A percentile compares a stretch with the other conserved stretches of the same genome.
These are phyloP conservation scores for Acanthochlamys bracteata DNA, from an alignment of 106 monocot species.

Conservation along the genomic window DNA sequence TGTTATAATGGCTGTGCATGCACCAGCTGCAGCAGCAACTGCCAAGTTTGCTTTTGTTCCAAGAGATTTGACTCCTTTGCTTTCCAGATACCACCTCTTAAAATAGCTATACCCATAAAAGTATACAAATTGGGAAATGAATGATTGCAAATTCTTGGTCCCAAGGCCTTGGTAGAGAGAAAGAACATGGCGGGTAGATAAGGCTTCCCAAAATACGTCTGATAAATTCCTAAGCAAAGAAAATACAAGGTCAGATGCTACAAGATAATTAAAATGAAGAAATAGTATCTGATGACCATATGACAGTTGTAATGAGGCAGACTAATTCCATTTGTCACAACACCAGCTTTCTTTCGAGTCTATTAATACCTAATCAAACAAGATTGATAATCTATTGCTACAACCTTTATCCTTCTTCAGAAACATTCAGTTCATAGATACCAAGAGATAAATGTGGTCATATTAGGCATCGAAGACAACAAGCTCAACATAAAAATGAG, in stretches of 20 bases:
- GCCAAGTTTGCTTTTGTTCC: slow-evolving; percentile 88
- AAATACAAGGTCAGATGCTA: too few relatives aligned
- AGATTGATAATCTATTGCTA: too few relatives aligned
- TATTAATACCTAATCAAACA: too few relatives aligned
- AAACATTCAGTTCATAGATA: too few relatives aligned
- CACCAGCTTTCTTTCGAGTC: too few relatives aligned
- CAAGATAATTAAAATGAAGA: background rate
- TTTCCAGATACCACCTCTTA: slow-evolving; percentile 73
- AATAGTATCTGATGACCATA: background rate
- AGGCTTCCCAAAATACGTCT: slow-evolving; percentile 89
- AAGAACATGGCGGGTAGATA: slow-evolving; percentile 52
- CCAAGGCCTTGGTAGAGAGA: slow-evolving; percentile 90
- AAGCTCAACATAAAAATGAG: too few relatives aligned
- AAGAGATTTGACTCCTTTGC: slow-evolving; percentile 58
- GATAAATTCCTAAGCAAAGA: slow-evolving; percentile 53
- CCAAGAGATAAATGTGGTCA: too few relatives aligned
- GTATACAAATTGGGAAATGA: slow-evolving; percentile 87
- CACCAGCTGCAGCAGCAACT: slow-evolving; percentile 90
- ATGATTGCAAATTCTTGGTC: slow-evolving; percentile 86
- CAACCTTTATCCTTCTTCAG: too few relatives aligned
- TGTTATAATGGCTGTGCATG: slow-evolving; percentile 76
- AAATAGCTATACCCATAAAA: slow-evolving; percentile 99
- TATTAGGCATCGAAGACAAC: too few relatives aligned
- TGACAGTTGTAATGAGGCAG: background rate
- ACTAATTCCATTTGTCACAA: too few relatives aligned